These are phyloP conservation scores for Rhodomyrtus psidioides DNA, from an alignment of 441 rosid species.

Conservation along the genomic window DNA sequence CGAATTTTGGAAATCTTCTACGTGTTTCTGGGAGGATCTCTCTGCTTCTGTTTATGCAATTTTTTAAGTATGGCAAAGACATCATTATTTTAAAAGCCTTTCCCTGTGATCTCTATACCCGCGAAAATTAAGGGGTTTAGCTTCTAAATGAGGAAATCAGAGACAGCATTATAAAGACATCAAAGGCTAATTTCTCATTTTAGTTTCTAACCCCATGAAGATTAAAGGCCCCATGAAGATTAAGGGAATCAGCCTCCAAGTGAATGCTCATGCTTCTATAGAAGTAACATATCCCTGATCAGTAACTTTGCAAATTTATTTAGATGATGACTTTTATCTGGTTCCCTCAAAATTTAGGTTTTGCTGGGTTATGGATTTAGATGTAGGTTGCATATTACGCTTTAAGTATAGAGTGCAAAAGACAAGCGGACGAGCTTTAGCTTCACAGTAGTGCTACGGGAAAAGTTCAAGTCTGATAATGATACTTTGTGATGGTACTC, in stretches of 20 bases:
- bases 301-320: background rate
- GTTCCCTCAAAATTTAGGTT: background rate
- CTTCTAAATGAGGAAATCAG: background rate
- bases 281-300: background rate
- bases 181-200: background rate
- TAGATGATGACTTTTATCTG: background rate
- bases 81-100: background rate
- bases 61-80: background rate
- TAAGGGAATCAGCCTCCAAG: background rate
- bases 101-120: background rate
- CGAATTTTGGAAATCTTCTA: background rate
- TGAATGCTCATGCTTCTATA: background rate
- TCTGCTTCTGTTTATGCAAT: background rate
- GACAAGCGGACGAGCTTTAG: background rate
- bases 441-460: background rate
- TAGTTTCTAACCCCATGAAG: background rate
- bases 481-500: background rate
- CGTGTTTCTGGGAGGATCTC: background rate
- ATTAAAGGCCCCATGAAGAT: background rate
- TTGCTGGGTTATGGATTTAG: background rate
- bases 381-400: background rate
- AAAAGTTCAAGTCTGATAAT: background rate
- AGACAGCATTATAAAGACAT: background rate
- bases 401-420: background rate
- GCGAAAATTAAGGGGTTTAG: background rate